These are phyloP conservation scores for Salix brachista DNA, from an alignment of 345 rosid genomes.

Conservation along the genomic window DNA sequence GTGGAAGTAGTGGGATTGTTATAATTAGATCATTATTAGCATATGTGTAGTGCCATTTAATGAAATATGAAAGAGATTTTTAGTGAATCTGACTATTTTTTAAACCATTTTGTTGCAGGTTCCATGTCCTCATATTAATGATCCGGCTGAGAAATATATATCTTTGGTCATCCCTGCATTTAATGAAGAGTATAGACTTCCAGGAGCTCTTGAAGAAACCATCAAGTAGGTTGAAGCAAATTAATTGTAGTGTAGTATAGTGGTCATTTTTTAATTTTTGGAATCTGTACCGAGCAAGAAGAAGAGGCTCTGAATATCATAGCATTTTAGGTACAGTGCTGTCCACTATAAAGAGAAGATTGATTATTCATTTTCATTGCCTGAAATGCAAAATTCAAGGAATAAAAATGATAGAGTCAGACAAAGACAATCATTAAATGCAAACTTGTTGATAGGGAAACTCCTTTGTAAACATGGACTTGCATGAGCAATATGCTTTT, in stretches of 20 bases:
- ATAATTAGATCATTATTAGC: neutral
- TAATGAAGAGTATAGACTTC: conserved; percentile 91
- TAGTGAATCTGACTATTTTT: neutral
- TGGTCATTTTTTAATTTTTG: neutral
- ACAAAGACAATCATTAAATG: neutral
- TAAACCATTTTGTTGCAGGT: conserved; percentile 41
- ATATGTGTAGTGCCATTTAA: neutral
- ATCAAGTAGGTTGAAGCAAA: conserved; percentile 53
- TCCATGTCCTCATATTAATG: conserved; percentile 52
- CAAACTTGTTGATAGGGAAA: neutral
- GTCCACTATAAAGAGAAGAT: neutral
- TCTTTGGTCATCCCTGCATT: conserved; percentile 85
- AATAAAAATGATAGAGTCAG: neutral
- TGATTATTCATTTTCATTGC: neutral
- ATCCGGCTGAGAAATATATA: conserved; percentile 80
- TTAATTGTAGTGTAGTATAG: neutral
- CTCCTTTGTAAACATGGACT: neutral
- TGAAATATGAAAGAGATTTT: neutral
- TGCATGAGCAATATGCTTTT: neutral
- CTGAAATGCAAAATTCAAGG: neutral
- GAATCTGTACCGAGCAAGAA: neutral
- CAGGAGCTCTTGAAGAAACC: conserved; percentile 81
- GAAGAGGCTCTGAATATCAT: neutral
- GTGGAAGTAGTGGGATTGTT: neutral
- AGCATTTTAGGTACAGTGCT: neutral